Evolutionary conservation across 1,284 basidiomycete species (phyloP).

Genomic region (Naganishia sp.): DNA sequence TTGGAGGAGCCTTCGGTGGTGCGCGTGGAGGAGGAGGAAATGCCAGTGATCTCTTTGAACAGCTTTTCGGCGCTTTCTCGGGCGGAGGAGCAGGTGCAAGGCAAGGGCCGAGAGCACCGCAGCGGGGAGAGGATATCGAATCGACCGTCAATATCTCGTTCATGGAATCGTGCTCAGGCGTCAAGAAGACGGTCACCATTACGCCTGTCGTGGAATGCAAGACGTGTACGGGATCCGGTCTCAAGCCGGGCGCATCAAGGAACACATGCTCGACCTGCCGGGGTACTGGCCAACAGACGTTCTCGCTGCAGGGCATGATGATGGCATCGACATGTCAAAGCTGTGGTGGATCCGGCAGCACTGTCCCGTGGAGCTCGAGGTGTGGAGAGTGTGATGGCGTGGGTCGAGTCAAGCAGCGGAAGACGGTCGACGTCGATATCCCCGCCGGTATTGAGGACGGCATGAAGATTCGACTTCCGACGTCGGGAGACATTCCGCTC

Average conservation of each 20-base stretch:
- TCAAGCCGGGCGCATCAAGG: constrained; percentile 84
- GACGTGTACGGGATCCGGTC: constrained; percentile 80
- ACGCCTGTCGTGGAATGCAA: constrained; percentile 81
- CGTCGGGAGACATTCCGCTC: constrained; percentile 82
- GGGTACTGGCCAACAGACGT: constrained; percentile 85
- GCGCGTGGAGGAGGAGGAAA: constrained; percentile 59
- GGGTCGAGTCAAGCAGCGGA: constrained; percentile 80
- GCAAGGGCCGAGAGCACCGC: constrained; percentile 57
- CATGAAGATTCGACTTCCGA: constrained; percentile 83
- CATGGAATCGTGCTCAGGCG: constrained; percentile 90
- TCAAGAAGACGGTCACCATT: constrained; percentile 73
- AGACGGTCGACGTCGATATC: constrained; percentile 78
- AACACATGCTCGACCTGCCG: constrained; percentile 77
- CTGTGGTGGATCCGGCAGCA: constrained; percentile 82
- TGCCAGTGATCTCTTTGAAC: constrained; percentile 75
- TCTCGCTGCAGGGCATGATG: constrained; percentile 94
- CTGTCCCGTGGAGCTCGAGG: constrained; percentile 73
- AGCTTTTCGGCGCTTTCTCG: constrained; percentile 73
- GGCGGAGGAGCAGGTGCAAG: constrained; percentile 45
- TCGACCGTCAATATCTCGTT: constrained; percentile 76
- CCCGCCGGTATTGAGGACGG: constrained; percentile 95
- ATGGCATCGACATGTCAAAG: constrained; percentile 89
- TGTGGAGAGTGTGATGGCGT: constrained; percentile 83
- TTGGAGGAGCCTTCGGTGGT: constrained; percentile 66
- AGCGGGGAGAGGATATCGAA: constrained; percentile 82